Base-by-base conservation (phyloP, 75 land plant genomes). In the Pinus albicaulis region DNA sequence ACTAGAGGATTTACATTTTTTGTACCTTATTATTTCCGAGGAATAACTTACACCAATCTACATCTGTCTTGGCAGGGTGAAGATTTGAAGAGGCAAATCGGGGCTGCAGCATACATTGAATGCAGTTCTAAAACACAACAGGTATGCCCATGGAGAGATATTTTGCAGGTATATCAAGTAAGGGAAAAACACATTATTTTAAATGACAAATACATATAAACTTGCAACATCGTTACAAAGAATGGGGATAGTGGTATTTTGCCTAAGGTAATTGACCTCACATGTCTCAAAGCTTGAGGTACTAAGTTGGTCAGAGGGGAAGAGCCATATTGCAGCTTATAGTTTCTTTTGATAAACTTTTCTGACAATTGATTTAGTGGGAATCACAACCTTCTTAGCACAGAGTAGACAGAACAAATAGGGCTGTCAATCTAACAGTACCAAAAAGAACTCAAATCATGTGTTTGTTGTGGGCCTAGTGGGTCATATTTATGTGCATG, bases 41-140 rank as follows among this genome's bases (percentile, higher is more conserved):
- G 53, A 48, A 48, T 10, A 48, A 48, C 53, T 48, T 8, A 48
- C 53, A 48, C 11, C 12, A 48, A 48, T 11, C 1, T 48, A 48
- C 12, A 48, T 48, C 53, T 48, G 53, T 48, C 57, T 8, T 24
- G 36, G 5, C 86, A 86, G 88, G 88, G 88, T 23, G 88, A 86
- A 73, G 85, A 86, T 25, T 56, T 86, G 24, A 86, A 76, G 64
- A 84, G 74, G 77, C 76, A 77, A 57, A 84, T 86, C 25, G 87
- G 87, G 20, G 88, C 88, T 44, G 87, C 77, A 4, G 79, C 82
- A n/a, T 86, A 86, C 72, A 76, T 86, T 23, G 88, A 86, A 65
- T 93, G 95, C 84, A 93, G 95, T 81, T 91, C 95, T 52, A 93
- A 93, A 81, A 93, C 96, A 3, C 88, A 86, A 68, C 88, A 86